Conservation (phyloP, 225 moss, liverwort and hornwort genomes). For the Climacium dendroides region DNA sequence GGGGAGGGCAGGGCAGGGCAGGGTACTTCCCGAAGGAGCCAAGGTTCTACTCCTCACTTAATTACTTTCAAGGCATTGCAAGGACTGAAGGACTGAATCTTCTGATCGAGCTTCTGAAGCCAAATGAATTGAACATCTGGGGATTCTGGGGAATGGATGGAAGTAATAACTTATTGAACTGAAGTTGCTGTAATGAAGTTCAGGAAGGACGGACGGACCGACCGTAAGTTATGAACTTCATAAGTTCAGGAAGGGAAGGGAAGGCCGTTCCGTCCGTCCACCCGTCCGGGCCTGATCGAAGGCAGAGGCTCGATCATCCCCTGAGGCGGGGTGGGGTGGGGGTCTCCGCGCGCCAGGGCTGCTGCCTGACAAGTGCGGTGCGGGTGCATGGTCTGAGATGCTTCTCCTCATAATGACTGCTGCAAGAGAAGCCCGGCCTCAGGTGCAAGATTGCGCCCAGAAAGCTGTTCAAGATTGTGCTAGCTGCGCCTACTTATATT, state of each 20-base stretch:
- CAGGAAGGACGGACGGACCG: too few relatives aligned
- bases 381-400: slow-evolving; percentile 9
- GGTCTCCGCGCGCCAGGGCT: too few relatives aligned
- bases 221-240: background rate
- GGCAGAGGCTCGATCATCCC: background rate
- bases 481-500: background rate
- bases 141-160: background rate
- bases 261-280: background rate
- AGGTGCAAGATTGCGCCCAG: background rate
- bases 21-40: background rate
- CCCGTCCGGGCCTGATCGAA: background rate
- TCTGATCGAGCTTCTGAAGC: background rate
- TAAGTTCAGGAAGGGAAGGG: background rate
- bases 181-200: background rate
- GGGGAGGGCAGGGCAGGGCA: too few relatives aligned
- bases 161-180: background rate
- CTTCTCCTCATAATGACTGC: slow-evolving; percentile 18
- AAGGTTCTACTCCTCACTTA: background rate
- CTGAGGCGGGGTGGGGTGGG: too few relatives aligned
- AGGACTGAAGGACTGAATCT: background rate
- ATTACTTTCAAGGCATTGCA: background rate
- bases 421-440: background rate
- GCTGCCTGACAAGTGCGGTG: background rate
- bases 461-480: slow-evolving; percentile 1
- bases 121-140: background rate